phyloP scores from a whole-genome alignment of 257 asterid species.

The Capsicum pubescens region DNA sequence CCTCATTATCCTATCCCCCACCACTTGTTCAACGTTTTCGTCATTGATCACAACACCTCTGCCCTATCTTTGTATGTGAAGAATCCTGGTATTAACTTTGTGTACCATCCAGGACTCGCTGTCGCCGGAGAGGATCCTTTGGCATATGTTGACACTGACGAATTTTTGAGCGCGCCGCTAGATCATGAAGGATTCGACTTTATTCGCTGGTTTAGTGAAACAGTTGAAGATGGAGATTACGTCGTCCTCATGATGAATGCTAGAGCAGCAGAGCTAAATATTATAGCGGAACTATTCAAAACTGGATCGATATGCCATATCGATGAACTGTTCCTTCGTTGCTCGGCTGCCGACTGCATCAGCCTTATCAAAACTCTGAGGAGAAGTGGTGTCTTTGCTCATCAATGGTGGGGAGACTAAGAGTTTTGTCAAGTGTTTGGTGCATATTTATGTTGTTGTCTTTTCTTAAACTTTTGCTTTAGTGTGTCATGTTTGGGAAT shows the following conservation, averaged over 20 bases:
- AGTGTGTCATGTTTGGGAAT: slow-evolving; percentile 30
- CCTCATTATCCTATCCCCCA: slow-evolving; percentile 54
- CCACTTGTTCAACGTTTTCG: slow-evolving; percentile 53
- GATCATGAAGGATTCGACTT: slow-evolving; percentile 78
- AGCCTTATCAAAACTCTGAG: slow-evolving; percentile 59
- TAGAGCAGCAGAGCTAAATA: slow-evolving; percentile 52
- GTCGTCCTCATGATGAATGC: slow-evolving; percentile 81
- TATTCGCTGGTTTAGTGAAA: slow-evolving; percentile 70
- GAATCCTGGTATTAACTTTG: slow-evolving; percentile 69
- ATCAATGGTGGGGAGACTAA: slow-evolving; percentile 65
- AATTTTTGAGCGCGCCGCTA: slow-evolving; percentile 57
- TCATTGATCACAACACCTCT: slow-evolving; percentile 73
- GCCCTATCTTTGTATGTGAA: slow-evolving; percentile 68
- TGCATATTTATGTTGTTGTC: neutral
- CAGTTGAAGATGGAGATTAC: slow-evolving; percentile 63
- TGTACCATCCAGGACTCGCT: slow-evolving; percentile 71
- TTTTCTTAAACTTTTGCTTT: slow-evolving; percentile 18
- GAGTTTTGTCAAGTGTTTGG: slow-evolving; percentile 27
- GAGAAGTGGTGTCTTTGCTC: slow-evolving; percentile 77
- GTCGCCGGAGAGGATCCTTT: slow-evolving; percentile 46
- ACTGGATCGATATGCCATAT: slow-evolving; percentile 72
- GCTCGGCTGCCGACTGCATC: slow-evolving; percentile 59
- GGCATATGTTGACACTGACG: slow-evolving; percentile 53
- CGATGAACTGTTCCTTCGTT: slow-evolving; percentile 73
- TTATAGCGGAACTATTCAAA: slow-evolving; percentile 63